These are phyloP conservation scores for Globisporangium rhizosaccharum DNA, from an alignment of 352 stramenopile genomes.

Conservation along the genomic window DNA sequence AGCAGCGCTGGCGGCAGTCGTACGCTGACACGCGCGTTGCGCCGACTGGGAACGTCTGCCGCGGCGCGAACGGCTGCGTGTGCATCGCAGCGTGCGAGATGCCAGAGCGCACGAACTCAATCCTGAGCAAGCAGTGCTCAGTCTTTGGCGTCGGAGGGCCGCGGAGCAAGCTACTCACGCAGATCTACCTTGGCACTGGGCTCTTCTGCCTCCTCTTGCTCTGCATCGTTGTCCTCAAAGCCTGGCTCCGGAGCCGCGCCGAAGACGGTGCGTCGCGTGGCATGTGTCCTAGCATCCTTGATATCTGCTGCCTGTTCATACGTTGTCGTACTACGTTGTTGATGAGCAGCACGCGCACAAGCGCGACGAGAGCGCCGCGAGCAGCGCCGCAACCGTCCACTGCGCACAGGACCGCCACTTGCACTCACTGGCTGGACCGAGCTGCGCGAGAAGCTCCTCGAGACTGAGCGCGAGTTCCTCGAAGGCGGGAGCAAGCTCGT, in stretches of 20 bases:
- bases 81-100: slow-evolving; percentile 15
- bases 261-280: neutral
- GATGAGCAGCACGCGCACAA: slow-evolving; percentile 2
- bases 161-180: slow-evolving; percentile 3
- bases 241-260: slow-evolving; percentile 1
- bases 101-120: slow-evolving; percentile 5
- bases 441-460: slow-evolving; percentile 16
- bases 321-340: neutral
- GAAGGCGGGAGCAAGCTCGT: slow-evolving; percentile 8
- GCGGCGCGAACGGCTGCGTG: slow-evolving; percentile 10
- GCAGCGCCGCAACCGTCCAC: slow-evolving; percentile 5
- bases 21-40: neutral
- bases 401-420: slow-evolving; percentile 6
- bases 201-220: slow-evolving; percentile 2
- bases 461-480: slow-evolving; percentile 14
- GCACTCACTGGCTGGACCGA: slow-evolving; percentile 13
- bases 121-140: slow-evolving; percentile 6
- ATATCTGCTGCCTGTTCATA: neutral
- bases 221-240: slow-evolving; percentile 1
- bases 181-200: slow-evolving; percentile 5
- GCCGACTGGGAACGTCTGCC: slow-evolving; percentile 2
- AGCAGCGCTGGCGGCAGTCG: slow-evolving; percentile 6
- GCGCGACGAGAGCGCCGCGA: slow-evolving; percentile 10
- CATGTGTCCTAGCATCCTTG: too few species aligned
- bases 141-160: neutral